phyloP scores from a whole-genome alignment of 495 filamentous ascomycete species.

The Podospora fimiseda region DNA sequence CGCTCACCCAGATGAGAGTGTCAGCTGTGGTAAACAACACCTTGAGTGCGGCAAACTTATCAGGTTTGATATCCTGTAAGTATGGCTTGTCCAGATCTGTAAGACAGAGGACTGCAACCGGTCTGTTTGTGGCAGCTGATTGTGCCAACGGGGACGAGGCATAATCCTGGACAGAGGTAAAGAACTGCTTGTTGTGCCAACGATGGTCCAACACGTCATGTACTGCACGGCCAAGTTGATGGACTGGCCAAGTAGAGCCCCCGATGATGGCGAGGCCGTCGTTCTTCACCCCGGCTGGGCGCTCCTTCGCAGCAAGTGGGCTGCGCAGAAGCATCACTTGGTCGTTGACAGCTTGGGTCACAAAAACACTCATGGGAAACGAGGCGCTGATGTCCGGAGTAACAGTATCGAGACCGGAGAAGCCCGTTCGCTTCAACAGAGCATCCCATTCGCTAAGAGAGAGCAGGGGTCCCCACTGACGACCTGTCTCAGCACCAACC shows the following conservation, averaged over 20 bases:
- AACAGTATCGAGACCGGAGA: neutral
- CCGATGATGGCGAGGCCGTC: neutral
- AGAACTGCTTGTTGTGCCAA: too few species aligned
- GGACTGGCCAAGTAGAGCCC: neutral
- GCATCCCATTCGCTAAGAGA: neutral
- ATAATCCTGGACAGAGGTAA: too few species aligned
- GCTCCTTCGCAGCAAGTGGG: neutral
- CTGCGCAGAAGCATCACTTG: neutral
- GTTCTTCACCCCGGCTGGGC: neutral
- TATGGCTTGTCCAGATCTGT: too few species aligned
- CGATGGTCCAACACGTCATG: too few species aligned
- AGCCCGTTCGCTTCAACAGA: neutral
- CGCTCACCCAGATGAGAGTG: too few species aligned
- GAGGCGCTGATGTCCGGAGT: neutral
- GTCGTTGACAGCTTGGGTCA: neutral
- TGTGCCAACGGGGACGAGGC: too few species aligned
- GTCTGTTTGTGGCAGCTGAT: too few species aligned
- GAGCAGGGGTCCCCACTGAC: neutral
- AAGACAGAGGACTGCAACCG: too few species aligned
- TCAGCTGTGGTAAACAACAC: too few species aligned
- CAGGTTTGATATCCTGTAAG: too few species aligned
- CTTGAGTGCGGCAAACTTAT: too few species aligned
- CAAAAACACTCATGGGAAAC: neutral
- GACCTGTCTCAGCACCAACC: neutral
- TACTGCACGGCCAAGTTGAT: too few species aligned